Evolutionary conservation across 1,139 yeast genomes (phyloP), one percentile per base, ranked within the genome.

Genomic region (Suhomyces chickasaworum): DNA sequence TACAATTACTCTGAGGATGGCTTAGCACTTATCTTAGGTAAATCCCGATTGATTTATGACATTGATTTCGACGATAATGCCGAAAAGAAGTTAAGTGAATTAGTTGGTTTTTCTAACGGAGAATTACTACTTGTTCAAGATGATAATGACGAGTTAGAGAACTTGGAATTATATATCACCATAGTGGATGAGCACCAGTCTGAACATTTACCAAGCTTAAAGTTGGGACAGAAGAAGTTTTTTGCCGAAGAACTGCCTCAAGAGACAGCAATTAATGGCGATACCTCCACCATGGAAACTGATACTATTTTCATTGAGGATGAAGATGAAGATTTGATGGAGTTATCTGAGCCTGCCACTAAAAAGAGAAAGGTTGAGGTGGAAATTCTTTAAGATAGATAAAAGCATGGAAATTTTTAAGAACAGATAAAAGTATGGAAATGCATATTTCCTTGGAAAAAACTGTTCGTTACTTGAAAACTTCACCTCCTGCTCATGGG

Each of bases 41-140:
- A 77, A 18, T 81, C 84, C 30, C 79, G 77, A 52, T 73, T 93
- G 50, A 66, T 95, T 9, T 89, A 89, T 58, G 99, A 95, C 65
- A 76, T 76, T 42, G 99, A 95, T 59, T 89, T 89, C 64, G 97
- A 89, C 44, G 98, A 91, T 59, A 85, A 91, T 58, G 57, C 76
- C 8, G 72, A 70, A 0, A 73, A 69, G 37, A 64, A 74, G 0
- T 66, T 93, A 18, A 50, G 55, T 0, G 80, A 80, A 2, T 65
- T 93, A 18, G 54, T 56, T 1, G 86, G 85, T 5, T 69, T 91
- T 27, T 58, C 56, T 7, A 69, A 73, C 39, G 93, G 91, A 4
- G 78, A 82, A 18, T 71, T 83, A 27, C 43, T 93, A 12, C 77
- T 87, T 2, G 75, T 93, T 12, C 83, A 86, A 48, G 99, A 93